These are phyloP conservation scores for Pythium plurisporium DNA, from an alignment of 352 stramenopile species.

Conservation along the genomic window DNA sequence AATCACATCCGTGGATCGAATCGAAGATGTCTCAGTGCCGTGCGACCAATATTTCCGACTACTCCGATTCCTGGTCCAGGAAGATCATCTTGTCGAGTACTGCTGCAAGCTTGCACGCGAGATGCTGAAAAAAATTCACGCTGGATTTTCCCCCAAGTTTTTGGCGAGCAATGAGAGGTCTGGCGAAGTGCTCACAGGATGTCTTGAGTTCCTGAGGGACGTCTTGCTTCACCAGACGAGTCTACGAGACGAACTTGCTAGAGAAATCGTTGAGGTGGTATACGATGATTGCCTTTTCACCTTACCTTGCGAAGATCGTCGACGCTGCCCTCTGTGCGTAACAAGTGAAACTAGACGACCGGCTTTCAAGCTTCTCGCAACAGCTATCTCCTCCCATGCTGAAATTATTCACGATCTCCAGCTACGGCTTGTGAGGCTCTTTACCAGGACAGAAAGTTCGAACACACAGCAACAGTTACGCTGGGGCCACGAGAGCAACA, in stretches of 20 bases:
- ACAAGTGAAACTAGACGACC: slow-evolving; percentile 71
- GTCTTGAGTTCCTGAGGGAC: slow-evolving; percentile 75
- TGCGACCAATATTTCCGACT: slow-evolving; percentile 74
- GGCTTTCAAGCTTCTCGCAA: slow-evolving; percentile 78
- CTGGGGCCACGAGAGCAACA: slow-evolving; percentile 82
- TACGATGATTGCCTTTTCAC: slow-evolving; percentile 86
- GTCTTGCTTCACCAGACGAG: slow-evolving; percentile 52
- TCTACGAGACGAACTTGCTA: slow-evolving; percentile 47
- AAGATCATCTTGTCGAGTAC: slow-evolving; percentile 41
- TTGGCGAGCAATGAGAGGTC: slow-evolving; percentile 65
- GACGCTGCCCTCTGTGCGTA: slow-evolving; percentile 66
- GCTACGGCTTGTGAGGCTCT: slow-evolving; percentile 49
- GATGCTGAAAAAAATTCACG: slow-evolving; percentile 56
- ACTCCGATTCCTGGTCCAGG: slow-evolving; percentile 62
- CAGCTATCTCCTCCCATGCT: slow-evolving; percentile 63
- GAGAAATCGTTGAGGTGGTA: slow-evolving; percentile 71
- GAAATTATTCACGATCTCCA: slow-evolving; percentile 61
- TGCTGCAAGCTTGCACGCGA: slow-evolving; percentile 49
- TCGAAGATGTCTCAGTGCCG: slow-evolving; percentile 54
- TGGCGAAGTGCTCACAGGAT: slow-evolving; percentile 64
- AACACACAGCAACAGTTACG: slow-evolving; percentile 41
- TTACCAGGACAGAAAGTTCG: slow-evolving; percentile 43
- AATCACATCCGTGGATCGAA: slow-evolving; percentile 53
- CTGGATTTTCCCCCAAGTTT: slow-evolving; percentile 77
- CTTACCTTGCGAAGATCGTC: slow-evolving; percentile 56